Base-by-base conservation (phyloP, 2,329 filamentous ascomycete genomes). In the Pseudocercospora musae region DNA sequence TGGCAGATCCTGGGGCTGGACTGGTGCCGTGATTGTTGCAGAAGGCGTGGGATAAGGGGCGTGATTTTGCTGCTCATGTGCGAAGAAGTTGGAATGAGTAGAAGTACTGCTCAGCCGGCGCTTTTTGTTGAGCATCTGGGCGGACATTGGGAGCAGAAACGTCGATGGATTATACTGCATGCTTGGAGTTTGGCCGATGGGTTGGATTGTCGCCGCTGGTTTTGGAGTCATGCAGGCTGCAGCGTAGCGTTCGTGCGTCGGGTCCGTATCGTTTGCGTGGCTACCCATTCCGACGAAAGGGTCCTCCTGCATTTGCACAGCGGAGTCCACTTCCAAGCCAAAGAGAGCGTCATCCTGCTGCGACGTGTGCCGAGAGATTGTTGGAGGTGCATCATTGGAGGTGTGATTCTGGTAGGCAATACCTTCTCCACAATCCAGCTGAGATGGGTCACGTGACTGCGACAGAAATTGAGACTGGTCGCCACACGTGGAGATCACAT, bases 241-340 rank as follows among this genome's bases (percentile, higher is more conserved):
- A n/a, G 21, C 48, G 23, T 27, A 29, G 21, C 25, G 48, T 1
- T 50, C 48, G 4, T 50, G 48, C 4, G 6, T 11, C 15, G 48
- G 4, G n/a, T n/a, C 29, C 48, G 33, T 33, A 15, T 58, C 60
- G 10, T 54, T 50, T 58, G 60, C 50, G 40, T 64, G 62, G 25
- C 60, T 59, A 7, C 63, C 62, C 60, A 67, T 65, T 21, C 59
- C 65, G 25, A 60, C 44, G 11, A 64, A 62, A 10, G 59, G 7
- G 25, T 63, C 58, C 13, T 63, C 58, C 2, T 60, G 49, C n/a
- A 61, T 61, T 29, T 55, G 54, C 7, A 64, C 55, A 23, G 49
- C 59, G 15, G 59, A 57, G 31, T 65, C 63, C 18, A 62, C 59
- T n/a, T 46, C n/a, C 13, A 33, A 11, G 21, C 27, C 15, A 8